Conservation (phyloP, 2,329 filamentous ascomycete species). For the Fusarium tricinctum region DNA sequence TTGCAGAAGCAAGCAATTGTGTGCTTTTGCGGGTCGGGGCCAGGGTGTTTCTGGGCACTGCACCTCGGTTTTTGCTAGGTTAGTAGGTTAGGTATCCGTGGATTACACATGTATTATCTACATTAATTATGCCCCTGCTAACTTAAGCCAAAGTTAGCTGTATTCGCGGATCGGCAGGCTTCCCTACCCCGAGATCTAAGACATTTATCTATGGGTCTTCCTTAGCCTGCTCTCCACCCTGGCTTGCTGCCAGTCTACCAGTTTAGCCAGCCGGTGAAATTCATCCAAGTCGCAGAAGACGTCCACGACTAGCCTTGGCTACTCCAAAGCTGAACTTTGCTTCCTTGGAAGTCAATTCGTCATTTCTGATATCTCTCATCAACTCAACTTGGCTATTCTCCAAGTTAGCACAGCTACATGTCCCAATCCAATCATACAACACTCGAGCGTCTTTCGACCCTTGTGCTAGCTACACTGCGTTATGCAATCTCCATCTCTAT, state of each 20-base stretch:
- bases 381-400: not conserved
- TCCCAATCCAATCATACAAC: not conserved
- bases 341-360: not conserved
- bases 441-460: not conserved
- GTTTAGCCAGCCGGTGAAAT: slow-evolving; percentile 26
- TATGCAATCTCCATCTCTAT: slow-evolving; percentile 1
- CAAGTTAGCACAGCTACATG: not conserved
- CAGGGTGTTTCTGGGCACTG: not conserved
- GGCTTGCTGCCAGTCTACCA: too few relatives aligned
- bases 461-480: not conserved
- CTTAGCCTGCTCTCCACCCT: not conserved
- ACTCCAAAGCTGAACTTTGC: not conserved
- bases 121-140: too few relatives aligned
- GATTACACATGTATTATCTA: too few relatives aligned
- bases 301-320: not conserved
- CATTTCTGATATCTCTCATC: slow-evolving; percentile 1
- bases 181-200: slow-evolving; percentile 39
- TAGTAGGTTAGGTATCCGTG: too few relatives aligned
- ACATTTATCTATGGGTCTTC: slow-evolving; percentile 28
- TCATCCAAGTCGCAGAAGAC: not conserved
- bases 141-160: not conserved
- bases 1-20: slow-evolving; percentile 27
- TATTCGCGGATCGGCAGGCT: slow-evolving; percentile 36
- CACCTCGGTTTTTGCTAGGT: too few relatives aligned
- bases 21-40: slow-evolving; percentile 2